Evolutionary conservation across 768 basidiomycete genomes (phyloP).

Genomic region (Auriscalpium microsporum): DNA sequence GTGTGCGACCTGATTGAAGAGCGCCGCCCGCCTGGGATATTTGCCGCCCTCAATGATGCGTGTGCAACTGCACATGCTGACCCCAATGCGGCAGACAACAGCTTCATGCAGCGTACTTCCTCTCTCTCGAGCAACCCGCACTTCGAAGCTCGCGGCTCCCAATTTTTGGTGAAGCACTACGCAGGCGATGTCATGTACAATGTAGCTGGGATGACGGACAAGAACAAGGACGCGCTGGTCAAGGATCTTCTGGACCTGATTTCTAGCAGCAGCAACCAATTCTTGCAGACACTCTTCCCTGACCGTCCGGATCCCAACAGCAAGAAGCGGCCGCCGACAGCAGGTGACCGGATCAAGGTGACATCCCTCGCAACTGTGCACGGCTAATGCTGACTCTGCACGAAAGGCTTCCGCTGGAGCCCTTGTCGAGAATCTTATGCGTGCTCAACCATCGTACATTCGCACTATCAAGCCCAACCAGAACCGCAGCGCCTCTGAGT

Average conservation of each 20-base stretch:
- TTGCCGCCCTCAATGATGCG: constrained; percentile 97
- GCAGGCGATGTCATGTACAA: constrained; percentile 99
- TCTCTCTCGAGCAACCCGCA: constrained; percentile 79
- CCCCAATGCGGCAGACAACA: constrained; percentile 90
- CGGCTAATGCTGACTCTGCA: background rate
- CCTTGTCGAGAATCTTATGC: constrained; percentile 96
- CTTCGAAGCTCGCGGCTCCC: constrained; percentile 88
- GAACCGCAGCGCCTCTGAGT: constrained; percentile 87
- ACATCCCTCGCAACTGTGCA: constrained; percentile 5
- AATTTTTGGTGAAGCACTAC: constrained; percentile 94
- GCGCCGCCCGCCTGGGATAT: constrained; percentile 91
- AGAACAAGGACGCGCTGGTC: constrained; percentile 96
- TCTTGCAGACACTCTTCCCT: constrained; percentile 84
- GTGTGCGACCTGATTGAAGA: constrained; percentile 99
- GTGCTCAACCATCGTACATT: constrained; percentile 94
- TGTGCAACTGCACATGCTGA: constrained; percentile 98
- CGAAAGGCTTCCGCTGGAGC: constrained; percentile 82
- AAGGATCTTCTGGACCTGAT: constrained; percentile 93
- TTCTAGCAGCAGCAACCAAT: constrained; percentile 69
- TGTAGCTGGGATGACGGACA: constrained; percentile 96
- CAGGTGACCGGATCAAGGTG: constrained; percentile 96
- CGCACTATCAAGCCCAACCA: constrained; percentile 99
- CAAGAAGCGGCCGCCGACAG: constrained; percentile 97
- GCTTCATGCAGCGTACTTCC: constrained; percentile 87
- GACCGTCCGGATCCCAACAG: constrained; percentile 93